Percentiles rank a stretch among this genome's conserved stretches.
These are phyloP conservation scores for Hygrocybe coccinea DNA, from an alignment of 768 basidiomycete genomes.

Conservation along the genomic window DNA sequence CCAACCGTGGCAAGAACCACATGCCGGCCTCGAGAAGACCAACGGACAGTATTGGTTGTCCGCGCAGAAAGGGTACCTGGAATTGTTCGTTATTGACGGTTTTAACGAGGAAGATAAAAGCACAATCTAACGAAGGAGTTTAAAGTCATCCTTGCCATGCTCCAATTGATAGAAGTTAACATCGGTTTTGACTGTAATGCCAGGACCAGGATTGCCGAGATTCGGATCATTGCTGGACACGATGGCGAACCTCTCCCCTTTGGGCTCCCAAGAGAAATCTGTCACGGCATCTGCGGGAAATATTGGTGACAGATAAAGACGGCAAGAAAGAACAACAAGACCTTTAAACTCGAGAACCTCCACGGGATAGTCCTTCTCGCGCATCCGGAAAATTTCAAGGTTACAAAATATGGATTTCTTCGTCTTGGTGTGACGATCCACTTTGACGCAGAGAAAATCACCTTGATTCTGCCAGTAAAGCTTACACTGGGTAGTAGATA, in stretches of 20 bases:
- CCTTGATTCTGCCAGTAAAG: conserved; percentile 98
- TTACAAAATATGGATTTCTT: conserved; percentile 99
- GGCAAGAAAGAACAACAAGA: conserved; percentile 25
- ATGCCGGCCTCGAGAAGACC: conserved; percentile 95
- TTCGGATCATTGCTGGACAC: conserved; percentile 93
- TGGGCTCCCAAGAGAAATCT: conserved; percentile 99
- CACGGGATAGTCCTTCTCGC: conserved; percentile 96
- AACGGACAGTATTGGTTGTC: conserved; percentile 90
- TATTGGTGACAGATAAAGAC: conserved; percentile 11
- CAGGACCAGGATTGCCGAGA: conserved; percentile 82
- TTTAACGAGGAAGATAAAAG: conserved; percentile 3
- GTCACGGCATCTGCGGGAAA: conserved; percentile 71
- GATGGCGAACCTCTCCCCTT: conserved; percentile 92
- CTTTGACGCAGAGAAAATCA: conserved; percentile 97
- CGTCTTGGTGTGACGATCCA: conserved; percentile 97
- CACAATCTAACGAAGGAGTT: conserved; percentile 63
- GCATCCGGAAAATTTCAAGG: conserved; percentile 93
- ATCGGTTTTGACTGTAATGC: conserved; percentile 93
- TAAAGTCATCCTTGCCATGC: conserved; percentile 89
- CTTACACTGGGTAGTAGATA: conserved; percentile 64
- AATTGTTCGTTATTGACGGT: conserved; percentile 6
- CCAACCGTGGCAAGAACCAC: conserved; percentile 95
- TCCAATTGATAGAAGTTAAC: conserved; percentile 96
- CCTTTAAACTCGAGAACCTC: conserved; percentile 98
- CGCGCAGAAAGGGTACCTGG: conserved; percentile 72